These are phyloP conservation scores for Fomitiporia mediterranea DNA, from an alignment of 1,284 basidiomycete genomes.

Conservation along the genomic window DNA sequence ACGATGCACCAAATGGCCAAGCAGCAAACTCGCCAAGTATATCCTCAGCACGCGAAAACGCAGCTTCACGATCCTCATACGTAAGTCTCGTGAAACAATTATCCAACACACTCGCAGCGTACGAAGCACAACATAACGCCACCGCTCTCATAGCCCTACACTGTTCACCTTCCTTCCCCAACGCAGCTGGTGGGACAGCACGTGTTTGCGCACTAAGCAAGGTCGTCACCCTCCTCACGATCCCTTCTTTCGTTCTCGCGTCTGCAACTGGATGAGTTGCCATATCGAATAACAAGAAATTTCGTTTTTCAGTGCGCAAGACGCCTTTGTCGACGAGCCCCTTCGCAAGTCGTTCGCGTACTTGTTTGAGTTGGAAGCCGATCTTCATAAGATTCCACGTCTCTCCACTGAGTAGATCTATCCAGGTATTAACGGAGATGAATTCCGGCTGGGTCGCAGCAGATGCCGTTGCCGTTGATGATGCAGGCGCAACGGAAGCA, in stretches of 20 bases:
- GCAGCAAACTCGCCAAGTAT: conserved; percentile 83
- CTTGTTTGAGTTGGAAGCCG: conserved; percentile 95
- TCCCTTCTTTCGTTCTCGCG: conserved; percentile 80
- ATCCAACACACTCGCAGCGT: conserved; percentile 92
- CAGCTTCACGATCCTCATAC: conserved; percentile 88
- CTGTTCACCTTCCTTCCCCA: conserved; percentile 75
- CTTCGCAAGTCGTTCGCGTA: conserved; percentile 94
- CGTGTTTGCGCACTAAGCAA: conserved; percentile 82
- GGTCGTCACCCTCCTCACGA: conserved; percentile 70
- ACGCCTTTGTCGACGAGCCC: conserved; percentile 96
- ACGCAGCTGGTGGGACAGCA: conserved; percentile 67
- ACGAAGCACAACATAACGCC: conserved; percentile 81
- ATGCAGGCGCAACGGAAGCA: conserved; percentile 26
- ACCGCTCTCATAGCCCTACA: conserved; percentile 80
- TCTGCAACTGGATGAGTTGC: conserved; percentile 95
- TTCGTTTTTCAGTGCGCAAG: conserved; percentile 94
- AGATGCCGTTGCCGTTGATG: conserved; percentile 22
- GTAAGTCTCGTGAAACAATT: conserved; percentile 84
- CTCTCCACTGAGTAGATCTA: conserved; percentile 91
- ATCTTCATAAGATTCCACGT: conserved; percentile 99
- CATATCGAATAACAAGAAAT: conserved; percentile 98
- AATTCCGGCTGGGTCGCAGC: conserved; percentile 32
- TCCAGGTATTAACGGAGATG: conserved; percentile 89
- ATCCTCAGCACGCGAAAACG: conserved; percentile 89
- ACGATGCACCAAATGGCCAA: conserved; percentile 70